Evolutionary conservation across 73 alveolate species (phyloP), one percentile per base, ranked within the genome.

Genomic region (Breviolum minutum): DNA sequence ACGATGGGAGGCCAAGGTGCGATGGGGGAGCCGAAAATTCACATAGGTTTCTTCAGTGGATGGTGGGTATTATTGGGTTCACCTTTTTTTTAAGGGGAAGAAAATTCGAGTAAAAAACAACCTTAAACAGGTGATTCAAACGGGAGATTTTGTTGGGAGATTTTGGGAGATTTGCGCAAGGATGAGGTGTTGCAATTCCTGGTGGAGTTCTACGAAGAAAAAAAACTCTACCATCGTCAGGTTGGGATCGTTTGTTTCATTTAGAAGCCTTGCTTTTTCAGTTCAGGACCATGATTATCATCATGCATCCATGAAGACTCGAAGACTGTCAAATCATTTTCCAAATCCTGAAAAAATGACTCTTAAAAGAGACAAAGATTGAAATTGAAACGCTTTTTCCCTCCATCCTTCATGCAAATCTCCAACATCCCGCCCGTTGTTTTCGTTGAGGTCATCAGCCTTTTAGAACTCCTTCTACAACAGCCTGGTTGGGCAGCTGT

Each of bases 151-250:
- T 40, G 54, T 40, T 40, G 54, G 54, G 54, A 40, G 54, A 40
- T 40, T 40, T 40, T 40, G 54, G 54, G n/a, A n/a, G 17, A 66
- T 68, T 2, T 2, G 32, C 83, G 83, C 11, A 54, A 86, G 94
- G 79, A 64, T 13, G 94, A 86, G 19, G 61, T 86, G 30, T 63
- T 86, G 77, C 77, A 63, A 19, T 86, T 86, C 64, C 79, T 86
- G 22, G 94, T 79, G 30, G 9, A n/a, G 80, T 86, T 86, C 30
- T 86, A 63, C 63, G 80, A 62, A 63, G 76, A 86, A 29, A 86
- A 86, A 27, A 80, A 79, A 26, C 63, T 86, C 62, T 86, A 86
- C 70, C 94, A 63, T 8, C 94, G 94, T 11, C 94, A 86, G 94
- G 94, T 27, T 10, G 12, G 29, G 20, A 11, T 26, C 81, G 29